Percentiles rank a stretch among this genome's conserved stretches.
Conservation (phyloP, 345 rosid genomes). For the Eucalyptus cladocalyx region DNA sequence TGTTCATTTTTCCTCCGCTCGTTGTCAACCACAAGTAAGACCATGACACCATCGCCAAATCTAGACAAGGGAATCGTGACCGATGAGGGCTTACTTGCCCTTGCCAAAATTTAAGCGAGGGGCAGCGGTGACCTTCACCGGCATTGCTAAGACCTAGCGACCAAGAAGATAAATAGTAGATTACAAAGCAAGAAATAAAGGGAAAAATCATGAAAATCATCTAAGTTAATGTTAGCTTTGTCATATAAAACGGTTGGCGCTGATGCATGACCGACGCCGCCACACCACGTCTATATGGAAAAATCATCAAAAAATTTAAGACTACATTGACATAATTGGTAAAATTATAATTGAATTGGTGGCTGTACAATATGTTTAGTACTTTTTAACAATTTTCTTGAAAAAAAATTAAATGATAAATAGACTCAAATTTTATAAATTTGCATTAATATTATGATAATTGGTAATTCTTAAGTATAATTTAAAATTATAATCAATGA, state of each 20-base stretch:
- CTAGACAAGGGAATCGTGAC: neutral
- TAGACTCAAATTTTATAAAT: neutral
- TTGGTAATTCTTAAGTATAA: neutral
- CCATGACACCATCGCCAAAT: neutral
- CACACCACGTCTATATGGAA: neutral
- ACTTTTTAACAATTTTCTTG: neutral
- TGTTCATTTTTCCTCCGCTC: accelerated
- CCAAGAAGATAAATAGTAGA: neutral
- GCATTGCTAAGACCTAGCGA: neutral
- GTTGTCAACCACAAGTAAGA: accelerated
- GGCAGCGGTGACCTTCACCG: accelerated
- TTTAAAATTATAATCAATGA: neutral
- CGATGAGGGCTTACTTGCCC: accelerated
- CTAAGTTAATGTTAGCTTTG: accelerated
- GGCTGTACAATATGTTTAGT: neutral
- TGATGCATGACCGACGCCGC: accelerated
- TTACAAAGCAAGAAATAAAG: neutral
- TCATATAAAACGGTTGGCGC: accelerated
- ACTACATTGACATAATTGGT: neutral
- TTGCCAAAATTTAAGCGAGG: neutral
- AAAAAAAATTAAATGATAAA: neutral
- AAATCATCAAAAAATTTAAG: neutral
- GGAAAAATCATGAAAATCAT: neutral
- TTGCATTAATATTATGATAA: neutral
- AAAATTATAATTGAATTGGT: neutral